Base-by-base conservation (phyloP, 768 basidiomycete species). In the Leccinum fibrillosum region DNA sequence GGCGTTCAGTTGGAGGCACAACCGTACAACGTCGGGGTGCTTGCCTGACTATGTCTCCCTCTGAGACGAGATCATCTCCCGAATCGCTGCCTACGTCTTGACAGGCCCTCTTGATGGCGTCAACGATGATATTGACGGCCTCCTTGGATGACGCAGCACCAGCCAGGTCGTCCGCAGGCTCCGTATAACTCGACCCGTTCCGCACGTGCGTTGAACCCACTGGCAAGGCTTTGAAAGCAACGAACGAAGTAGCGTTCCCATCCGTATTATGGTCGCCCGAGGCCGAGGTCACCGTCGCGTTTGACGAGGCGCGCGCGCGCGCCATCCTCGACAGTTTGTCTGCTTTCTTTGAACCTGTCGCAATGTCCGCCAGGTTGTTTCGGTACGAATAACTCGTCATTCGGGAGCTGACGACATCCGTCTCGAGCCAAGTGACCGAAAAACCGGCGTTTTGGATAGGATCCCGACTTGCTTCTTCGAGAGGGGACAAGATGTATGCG, bases 401-500 rank as follows among this genome's bases (percentile, higher is more conserved):
- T 25, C 93, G 83, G 0, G 92, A 92, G 58, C 63, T 69, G 57
- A 85, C 81, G 68, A 90, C 86, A 60, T 86, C 79, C 1, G 81
- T 76, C 48, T 84, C 84, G 39, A 82, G 79, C 88, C 92, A 99
- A n/a, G 82, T 81, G 51, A 98, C 71, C 3, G 86, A 72, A 69
- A 98, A 92, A 1, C 97, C 96, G 45, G 87, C 87, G 68, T 98
- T 98, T 75, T 98, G 92, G 19, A 78, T 69, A 0, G 89, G 84
- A 70, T 97, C 92, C 15, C 94, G 85, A 63, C 92, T 93, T 0
- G 92, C 86, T 71, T 96, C 93, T 73, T 98, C 93, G 2, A 98
- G 78, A 2, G 95, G 88, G 1, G 95, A 97, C 44, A 98, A 75
- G 59, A 98, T 98, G 69, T 98, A 99, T 48, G 92, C 86, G n/a